A percentile compares a stretch with the other conserved stretches of the same genome.
These are phyloP conservation scores for Ulota crispa DNA, from an alignment of 225 moss, liverwort and hornwort species.

Conservation along the genomic window DNA sequence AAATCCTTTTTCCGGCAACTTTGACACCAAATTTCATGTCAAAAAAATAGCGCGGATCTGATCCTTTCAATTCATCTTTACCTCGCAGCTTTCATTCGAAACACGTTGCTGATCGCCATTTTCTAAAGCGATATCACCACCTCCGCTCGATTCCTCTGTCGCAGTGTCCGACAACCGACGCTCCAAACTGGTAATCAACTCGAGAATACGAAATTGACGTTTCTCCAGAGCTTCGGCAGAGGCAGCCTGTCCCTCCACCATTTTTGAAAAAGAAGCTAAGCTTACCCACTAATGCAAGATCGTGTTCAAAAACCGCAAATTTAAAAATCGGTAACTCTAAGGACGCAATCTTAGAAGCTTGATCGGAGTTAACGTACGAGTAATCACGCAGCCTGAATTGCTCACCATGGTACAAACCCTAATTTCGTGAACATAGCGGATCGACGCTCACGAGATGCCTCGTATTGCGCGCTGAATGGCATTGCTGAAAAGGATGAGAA, in stretches of 20 bases:
- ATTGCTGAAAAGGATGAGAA: neutral
- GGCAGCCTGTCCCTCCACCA: conserved; percentile 30
- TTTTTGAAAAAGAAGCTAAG: neutral
- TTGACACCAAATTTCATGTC: neutral
- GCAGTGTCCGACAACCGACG: neutral
- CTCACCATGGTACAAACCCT: neutral
- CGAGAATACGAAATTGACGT: conserved; percentile 27
- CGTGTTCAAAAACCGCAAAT: neutral
- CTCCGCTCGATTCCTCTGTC: neutral
- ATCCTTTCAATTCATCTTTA: neutral
- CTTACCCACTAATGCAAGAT: neutral
- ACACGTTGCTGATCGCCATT: conserved; percentile 7
- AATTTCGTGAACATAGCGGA: neutral
- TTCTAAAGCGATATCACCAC: neutral
- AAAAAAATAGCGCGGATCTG: neutral
- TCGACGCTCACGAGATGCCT: neutral
- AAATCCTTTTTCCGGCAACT: rapidly evolving
- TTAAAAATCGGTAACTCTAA: too few relatives aligned
- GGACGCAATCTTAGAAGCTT: neutral
- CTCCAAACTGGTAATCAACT: conserved; percentile 28
- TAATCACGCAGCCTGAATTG: neutral
- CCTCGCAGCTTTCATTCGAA: conserved; percentile 20
- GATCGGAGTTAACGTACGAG: neutral
- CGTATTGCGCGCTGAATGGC: neutral
- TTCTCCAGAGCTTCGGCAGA: conserved; percentile 26